Conservation (phyloP, 2,329 filamentous ascomycete species). For the Botrytis deweyae region DNA sequence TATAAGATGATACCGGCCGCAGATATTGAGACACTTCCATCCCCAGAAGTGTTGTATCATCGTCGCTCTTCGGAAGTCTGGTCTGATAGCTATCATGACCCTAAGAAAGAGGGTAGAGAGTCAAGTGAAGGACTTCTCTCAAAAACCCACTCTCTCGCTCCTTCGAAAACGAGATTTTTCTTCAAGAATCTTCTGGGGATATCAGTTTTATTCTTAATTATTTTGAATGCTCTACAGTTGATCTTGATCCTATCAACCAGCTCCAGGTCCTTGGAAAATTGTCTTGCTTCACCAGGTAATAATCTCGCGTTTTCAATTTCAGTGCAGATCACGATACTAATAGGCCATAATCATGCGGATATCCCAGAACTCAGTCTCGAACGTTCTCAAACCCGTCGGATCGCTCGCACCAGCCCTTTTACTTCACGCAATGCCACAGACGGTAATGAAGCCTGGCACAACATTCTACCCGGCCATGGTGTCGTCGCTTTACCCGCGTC, state of each 20-base stretch:
- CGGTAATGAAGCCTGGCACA: conserved; percentile 5
- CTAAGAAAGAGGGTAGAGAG: neutral
- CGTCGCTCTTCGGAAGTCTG: neutral
- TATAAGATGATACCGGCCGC: neutral
- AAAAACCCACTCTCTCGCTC: neutral
- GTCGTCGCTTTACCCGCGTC: neutral
- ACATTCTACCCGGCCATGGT: neutral
- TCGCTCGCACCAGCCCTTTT: neutral
- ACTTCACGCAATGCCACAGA: conserved; percentile 2
- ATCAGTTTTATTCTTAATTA: neutral
- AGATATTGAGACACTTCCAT: neutral
- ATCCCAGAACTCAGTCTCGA: conserved; percentile 4
- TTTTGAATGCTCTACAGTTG: neutral
- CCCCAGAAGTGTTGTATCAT: neutral
- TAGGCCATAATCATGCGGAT: neutral
- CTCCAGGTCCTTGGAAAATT: neutral
- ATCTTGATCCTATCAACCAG: neutral
- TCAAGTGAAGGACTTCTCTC: neutral
- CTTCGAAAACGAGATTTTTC: neutral
- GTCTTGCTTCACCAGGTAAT: neutral
- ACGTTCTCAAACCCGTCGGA: neutral
- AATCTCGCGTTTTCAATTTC: neutral
- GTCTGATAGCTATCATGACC: neutral
- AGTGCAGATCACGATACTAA: neutral
- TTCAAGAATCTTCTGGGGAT: neutral